phyloP scores from a whole-genome alignment of 331 rosid species.

The Phaseolus coccineus region DNA sequence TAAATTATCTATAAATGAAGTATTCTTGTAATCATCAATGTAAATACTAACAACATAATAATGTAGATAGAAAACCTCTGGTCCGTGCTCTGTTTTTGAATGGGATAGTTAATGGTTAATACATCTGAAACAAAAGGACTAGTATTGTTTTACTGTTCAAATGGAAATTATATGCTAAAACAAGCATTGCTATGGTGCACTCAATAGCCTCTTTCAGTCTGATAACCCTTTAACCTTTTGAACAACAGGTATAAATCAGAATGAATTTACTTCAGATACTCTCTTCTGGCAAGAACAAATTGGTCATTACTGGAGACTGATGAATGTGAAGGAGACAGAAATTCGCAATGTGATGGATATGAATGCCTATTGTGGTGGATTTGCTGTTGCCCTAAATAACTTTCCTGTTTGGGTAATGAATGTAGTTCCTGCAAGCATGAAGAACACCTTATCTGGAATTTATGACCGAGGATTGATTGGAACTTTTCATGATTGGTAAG shows the following conservation, averaged over 20 bases:
- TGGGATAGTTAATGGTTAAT: slow-evolving; percentile 3
- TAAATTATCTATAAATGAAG: slow-evolving; percentile 5
- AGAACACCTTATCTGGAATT: slow-evolving; percentile 81
- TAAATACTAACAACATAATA: slow-evolving; percentile 2
- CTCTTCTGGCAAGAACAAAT: slow-evolving; percentile 79
- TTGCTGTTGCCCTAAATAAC: slow-evolving; percentile 67
- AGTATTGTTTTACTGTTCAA: slow-evolving; percentile 3
- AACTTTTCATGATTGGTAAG: slow-evolving; percentile 90
- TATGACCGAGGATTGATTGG: slow-evolving; percentile 84
- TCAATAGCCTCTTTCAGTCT: slow-evolving; percentile 32
- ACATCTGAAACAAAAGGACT: neutral
- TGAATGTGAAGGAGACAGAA: slow-evolving; percentile 65
- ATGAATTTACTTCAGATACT: slow-evolving; percentile 67
- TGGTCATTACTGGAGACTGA: slow-evolving; percentile 73
- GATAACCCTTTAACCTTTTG: slow-evolving; percentile 39
- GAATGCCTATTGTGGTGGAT: slow-evolving; percentile 91
- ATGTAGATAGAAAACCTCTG: neutral
- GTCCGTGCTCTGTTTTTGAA: neutral
- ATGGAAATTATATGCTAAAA: slow-evolving; percentile 11
- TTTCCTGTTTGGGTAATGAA: slow-evolving; percentile 88
- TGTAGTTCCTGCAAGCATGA: slow-evolving; percentile 75
- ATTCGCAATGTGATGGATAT: slow-evolving; percentile 93
- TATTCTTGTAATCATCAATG: slow-evolving; percentile 3
- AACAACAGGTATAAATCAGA: slow-evolving; percentile 67
- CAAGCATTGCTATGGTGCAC: slow-evolving; percentile 30